phyloP scores from a whole-genome alignment of 2,329 filamentous ascomycete species.

The Aspergillus aculeatinus region DNA sequence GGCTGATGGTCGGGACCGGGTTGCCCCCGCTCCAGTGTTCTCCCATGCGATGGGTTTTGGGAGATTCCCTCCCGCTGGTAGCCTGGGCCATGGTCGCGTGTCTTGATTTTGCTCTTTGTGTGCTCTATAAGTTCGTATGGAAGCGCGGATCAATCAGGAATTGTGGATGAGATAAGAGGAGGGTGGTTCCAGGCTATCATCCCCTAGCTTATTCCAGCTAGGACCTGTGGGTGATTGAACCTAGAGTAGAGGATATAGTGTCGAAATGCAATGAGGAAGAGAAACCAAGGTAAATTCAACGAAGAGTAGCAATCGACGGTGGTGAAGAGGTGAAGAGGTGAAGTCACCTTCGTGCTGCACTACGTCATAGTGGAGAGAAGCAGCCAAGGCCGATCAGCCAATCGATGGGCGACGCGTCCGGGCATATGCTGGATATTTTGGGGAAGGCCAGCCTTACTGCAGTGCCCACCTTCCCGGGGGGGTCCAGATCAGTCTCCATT shows the following conservation, averaged over 20 bases:
- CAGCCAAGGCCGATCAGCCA: constrained; percentile 5
- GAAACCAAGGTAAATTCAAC: background rate
- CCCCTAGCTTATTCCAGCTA: background rate
- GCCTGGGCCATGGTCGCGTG: constrained; percentile 17
- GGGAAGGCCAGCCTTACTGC: background rate
- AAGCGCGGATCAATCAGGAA: background rate
- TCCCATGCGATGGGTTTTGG: constrained; percentile 47
- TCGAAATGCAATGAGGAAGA: background rate
- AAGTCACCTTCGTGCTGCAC: constrained; percentile 1
- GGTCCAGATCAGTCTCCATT: background rate
- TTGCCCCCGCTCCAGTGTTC: constrained; percentile 82
- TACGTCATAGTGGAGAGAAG: constrained; percentile 39
- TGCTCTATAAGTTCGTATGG: background rate
- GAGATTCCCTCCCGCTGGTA: constrained; percentile 18
- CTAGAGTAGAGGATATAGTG: background rate
- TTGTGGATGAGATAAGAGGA: background rate
- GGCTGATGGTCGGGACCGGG: constrained; percentile 80
- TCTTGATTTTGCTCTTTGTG: background rate
- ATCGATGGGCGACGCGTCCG: constrained; percentile 3
- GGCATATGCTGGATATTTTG: background rate
- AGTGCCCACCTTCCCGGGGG: background rate
- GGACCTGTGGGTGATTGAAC: background rate
- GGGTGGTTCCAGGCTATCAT: background rate
- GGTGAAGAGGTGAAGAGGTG: background rate
- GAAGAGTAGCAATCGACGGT: background rate